phyloP scores from a whole-genome alignment of 2,329 filamentous ascomycete genomes.

The Furcasterigmium furcatum region DNA sequence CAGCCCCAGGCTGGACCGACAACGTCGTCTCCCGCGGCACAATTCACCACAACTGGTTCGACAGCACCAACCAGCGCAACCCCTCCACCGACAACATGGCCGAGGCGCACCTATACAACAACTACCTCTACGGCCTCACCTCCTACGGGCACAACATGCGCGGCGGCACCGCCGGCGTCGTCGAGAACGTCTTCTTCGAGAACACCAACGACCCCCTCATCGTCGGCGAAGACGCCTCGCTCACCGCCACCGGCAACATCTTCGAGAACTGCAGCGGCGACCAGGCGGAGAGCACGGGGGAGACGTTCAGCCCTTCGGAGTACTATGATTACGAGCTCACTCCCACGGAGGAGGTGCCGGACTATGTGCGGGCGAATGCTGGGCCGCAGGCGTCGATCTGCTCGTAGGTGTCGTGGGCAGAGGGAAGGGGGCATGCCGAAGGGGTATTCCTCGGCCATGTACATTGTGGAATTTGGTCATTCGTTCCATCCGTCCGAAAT shows the following conservation, averaged over 20 bases:
- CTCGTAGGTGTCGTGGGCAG: too few species aligned
- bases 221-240: constrained; percentile 1
- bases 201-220: constrained; percentile 10
- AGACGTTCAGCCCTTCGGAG: constrained; percentile 1
- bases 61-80: constrained; percentile 12
- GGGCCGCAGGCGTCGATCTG: constrained; percentile 6
- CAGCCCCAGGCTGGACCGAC: constrained; percentile 14
- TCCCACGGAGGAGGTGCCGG: constrained; percentile 7
- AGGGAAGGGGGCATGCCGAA: too few species aligned
- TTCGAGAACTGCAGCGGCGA: constrained; percentile 8
- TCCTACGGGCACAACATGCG: constrained; percentile 12
- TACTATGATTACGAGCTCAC: constrained; percentile 7
- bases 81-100: constrained; percentile 10
- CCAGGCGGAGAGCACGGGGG: constrained; percentile 5
- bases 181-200: constrained; percentile 13
- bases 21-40: constrained; percentile 10
- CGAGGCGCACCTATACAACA: constrained; percentile 12
- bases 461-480: too few species aligned
- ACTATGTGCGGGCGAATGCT: constrained; percentile 7
- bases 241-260: constrained; percentile 4
- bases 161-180: constrained; percentile 6
- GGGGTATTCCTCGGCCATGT: too few species aligned
- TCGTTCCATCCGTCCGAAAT: too few species aligned
- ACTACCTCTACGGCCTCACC: constrained; percentile 10
- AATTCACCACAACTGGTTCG: constrained; percentile 13